These are phyloP conservation scores for Colletotrichum eremochloae DNA, from an alignment of 2,329 filamentous ascomycete species.

Conservation along the genomic window DNA sequence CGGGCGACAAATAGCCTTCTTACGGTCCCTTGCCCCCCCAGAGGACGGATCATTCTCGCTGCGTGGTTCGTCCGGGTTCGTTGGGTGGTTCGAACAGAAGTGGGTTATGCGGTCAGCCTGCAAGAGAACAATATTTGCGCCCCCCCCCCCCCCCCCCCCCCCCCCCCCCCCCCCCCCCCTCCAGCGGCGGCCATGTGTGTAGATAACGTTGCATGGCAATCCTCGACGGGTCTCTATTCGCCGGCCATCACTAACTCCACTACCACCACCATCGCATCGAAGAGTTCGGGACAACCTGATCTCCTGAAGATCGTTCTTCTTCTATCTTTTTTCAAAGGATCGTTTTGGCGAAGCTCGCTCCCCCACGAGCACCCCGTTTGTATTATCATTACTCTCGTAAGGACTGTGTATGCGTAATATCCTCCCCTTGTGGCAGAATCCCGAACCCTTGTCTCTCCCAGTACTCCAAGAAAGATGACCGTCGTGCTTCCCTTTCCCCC, in stretches of 20 bases:
- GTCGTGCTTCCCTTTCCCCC: neutral
- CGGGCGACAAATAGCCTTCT: neutral
- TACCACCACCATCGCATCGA: neutral
- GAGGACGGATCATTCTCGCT: neutral
- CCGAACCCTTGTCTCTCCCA: constrained; percentile 11
- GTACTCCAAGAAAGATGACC: neutral
- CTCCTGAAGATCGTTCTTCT: neutral
- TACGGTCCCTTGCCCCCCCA: neutral
- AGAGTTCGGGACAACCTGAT: neutral
- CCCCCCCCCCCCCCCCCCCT: neutral
- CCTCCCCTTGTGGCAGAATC: constrained; percentile 26
- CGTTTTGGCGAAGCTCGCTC: constrained; percentile 5
- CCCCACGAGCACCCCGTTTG: neutral
- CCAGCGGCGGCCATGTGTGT: neutral
- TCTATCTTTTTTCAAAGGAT: constrained; percentile 4
- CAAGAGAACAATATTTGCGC: constrained; percentile 6
- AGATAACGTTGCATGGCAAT: neutral
- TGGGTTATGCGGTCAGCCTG: constrained; percentile 13
- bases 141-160: neutral
- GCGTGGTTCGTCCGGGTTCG: neutral
- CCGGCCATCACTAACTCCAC: neutral
- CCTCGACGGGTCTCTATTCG: neutral
- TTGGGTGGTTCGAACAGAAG: neutral
- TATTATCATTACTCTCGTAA: constrained; percentile 28
- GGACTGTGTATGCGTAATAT: constrained; percentile 18